These are phyloP conservation scores for Magnolia kwangsiensis DNA, from an alignment of 164 flowering plant species.

Conservation along the genomic window DNA sequence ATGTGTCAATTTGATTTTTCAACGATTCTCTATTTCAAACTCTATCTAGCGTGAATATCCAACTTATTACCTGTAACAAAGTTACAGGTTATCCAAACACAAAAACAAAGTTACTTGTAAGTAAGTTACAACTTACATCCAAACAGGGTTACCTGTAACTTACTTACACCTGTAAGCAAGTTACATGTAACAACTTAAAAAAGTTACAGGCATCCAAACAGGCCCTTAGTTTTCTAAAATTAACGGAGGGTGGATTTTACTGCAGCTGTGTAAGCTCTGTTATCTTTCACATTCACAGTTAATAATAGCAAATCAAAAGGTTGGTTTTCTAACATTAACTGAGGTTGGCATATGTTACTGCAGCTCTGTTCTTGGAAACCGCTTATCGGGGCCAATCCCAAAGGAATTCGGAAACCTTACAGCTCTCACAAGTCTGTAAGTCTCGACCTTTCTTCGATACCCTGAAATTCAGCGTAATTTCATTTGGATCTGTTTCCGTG, in stretches of 20 bases:
- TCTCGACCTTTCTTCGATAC: not conserved
- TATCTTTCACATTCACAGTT: not conserved
- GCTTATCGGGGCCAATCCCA: conserved; percentile 23
- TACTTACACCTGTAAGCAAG: too few species aligned
- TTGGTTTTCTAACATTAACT: not conserved
- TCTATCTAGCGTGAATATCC: too few species aligned
- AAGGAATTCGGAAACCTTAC: conserved; percentile 28
- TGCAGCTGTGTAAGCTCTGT: conserved; percentile 42
- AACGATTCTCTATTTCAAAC: too few species aligned
- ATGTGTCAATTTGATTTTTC: too few species aligned
- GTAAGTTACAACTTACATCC: too few species aligned
- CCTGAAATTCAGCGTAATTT: not conserved
- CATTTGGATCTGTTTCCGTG: not conserved
- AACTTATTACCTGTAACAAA: too few species aligned
- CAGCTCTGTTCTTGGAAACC: conserved; percentile 50
- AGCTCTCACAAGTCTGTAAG: conserved; percentile 41
- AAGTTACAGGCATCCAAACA: too few species aligned
- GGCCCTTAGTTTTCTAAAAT: too few species aligned
- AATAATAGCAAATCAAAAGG: not conserved
- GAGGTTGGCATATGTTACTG: conserved; percentile 4
- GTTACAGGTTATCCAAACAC: too few species aligned
- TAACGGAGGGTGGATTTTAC: not conserved
- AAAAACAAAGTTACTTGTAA: too few species aligned
- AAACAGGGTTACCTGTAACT: too few species aligned
- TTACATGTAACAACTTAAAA: too few species aligned